Evolutionary conservation across 345 rosid genomes (phyloP), one percentile per base, ranked within the genome.

Genomic region (Acer campestre): DNA sequence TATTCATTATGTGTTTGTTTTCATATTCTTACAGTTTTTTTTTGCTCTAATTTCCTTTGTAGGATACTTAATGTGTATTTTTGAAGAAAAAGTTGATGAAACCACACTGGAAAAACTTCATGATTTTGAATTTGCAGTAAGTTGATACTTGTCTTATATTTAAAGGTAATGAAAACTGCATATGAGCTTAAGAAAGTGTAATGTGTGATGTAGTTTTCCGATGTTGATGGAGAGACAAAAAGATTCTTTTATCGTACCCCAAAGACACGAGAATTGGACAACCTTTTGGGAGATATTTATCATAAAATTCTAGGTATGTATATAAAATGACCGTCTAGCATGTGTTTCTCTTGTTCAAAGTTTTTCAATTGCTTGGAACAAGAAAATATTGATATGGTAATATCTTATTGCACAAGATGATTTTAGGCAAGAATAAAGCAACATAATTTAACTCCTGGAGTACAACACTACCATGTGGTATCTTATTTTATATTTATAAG

Each of bases 41-140:
- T 58, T 61, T 48, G 35, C 58, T 67, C 68, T 53, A 18, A 20
- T 77, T 80, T 74, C 61, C 64, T 23, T 61, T 82, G 76, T 80
- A 89, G 99, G 98, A 80, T 95, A 95, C 83, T 87, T 95, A 83
- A 87, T 95, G 84, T 95, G 99, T 79, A 78, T 93, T 78, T 88
- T 87, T 84, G 92, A 89, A 80, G 94, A 89, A 82, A 90, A 90
- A 64, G 85, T 88, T 77, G 97, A 90, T 83, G 92, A 90, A 73
- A 76, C 75, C 70, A 78, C 86, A 38, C 82, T 89, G 62, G 82
- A 75, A 25, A 84, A 83, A 81, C 88, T 84, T 82, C 84, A 82
- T 69, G 94, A 79, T 79, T 89, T 90, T 85, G 96, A 91, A 77
- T 95, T 90, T 81, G 89, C 88, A 77, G 98, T 92, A 83, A 80